phyloP scores from a whole-genome alignment of 2,329 filamentous ascomycete genomes.

The Leptoxyphium fumago region DNA sequence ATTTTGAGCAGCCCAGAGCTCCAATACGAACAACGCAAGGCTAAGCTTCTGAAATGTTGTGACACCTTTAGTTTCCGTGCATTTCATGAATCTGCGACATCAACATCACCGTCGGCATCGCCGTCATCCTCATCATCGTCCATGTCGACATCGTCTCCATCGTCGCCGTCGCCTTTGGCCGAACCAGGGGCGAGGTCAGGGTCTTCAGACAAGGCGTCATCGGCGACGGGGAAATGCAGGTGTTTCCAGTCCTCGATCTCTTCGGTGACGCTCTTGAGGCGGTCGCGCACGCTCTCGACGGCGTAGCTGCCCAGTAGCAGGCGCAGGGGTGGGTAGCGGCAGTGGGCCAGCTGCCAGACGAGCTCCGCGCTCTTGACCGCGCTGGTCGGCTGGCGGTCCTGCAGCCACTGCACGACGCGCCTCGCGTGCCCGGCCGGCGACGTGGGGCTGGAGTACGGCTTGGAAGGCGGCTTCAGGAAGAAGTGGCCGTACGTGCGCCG shows the following conservation, averaged over 20 bases:
- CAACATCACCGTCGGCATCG: background rate
- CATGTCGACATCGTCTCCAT: background rate
- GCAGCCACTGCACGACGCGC: conserved; percentile 87
- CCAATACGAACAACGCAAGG: no score
- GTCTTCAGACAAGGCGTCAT: conserved; percentile 9
- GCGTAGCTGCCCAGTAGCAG: conserved; percentile 85
- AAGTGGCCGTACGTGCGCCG: conserved; percentile 85
- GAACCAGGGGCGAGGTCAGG: background rate
- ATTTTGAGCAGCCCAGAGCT: no score
- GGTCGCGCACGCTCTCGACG: conserved; percentile 86
- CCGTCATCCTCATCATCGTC: background rate
- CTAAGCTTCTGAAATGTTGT: no score
- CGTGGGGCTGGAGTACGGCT: conserved; percentile 62
- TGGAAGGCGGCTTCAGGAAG: conserved; percentile 70
- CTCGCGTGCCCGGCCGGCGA: conserved; percentile 79
- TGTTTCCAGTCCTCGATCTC: conserved; percentile 41
- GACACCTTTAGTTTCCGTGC: no score
- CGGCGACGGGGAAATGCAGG: conserved; percentile 19
- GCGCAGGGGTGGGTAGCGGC: conserved; percentile 77
- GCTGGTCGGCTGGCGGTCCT: conserved; percentile 81
- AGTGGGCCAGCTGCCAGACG: conserved; percentile 87
- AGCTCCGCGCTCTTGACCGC: conserved; percentile 86
- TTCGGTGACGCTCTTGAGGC: conserved; percentile 79
- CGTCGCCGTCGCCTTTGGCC: background rate
- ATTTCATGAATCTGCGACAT: background rate